Conservation (phyloP, 1,284 basidiomycete genomes). For the Stygiomarasmius scandens region DNA sequence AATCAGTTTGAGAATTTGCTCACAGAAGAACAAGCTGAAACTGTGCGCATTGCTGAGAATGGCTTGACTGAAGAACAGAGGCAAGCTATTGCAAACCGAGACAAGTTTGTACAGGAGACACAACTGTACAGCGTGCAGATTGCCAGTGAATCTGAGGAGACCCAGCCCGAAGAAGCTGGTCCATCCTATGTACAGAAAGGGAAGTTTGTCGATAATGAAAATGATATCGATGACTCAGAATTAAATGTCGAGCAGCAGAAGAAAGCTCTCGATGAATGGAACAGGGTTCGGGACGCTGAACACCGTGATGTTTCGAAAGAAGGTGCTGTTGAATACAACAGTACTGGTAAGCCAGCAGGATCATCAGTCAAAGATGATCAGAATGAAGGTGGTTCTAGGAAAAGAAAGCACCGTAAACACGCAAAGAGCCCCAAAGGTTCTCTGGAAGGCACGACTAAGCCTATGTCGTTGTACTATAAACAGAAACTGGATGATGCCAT, state of each 20-base stretch:
- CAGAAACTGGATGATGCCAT: neutral
- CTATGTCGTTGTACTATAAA: constrained; percentile 1
- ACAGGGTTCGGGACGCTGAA: neutral
- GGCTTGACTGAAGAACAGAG: neutral
- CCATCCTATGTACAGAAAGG: constrained; percentile 4
- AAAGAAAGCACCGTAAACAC: neutral
- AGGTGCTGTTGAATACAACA: neutral
- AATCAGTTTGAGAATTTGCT: no score
- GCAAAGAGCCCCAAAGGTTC: neutral
- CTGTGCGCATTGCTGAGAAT: neutral
- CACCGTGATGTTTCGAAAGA: neutral
- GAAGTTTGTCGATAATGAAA: constrained; percentile 3
- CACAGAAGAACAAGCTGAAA: neutral
- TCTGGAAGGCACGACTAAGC: neutral
- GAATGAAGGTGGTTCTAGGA: neutral
- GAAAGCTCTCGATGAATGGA: neutral
- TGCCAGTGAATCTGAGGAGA: neutral
- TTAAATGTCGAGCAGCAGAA: neutral
- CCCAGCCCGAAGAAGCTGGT: neutral
- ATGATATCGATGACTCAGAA: neutral
- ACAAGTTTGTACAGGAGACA: neutral
- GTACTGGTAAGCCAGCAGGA: neutral
- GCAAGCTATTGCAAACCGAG: neutral
- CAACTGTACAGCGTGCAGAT: neutral
- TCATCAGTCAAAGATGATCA: neutral